Conservation (phyloP, 306 rosid genomes). For the Rosa persica region DNA sequence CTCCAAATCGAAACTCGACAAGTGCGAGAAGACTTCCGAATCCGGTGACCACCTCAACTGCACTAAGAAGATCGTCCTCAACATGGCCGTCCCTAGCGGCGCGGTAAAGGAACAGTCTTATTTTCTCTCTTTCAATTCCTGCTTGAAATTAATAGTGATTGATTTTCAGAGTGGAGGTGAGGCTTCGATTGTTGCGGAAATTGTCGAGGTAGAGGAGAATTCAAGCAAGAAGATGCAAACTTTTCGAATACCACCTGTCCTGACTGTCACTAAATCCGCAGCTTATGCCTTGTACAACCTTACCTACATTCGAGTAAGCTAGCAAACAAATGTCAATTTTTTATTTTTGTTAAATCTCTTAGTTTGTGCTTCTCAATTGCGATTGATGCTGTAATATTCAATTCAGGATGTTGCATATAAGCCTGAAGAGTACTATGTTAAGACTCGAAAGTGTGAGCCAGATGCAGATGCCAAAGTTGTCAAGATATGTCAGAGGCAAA, state of each 20-base stretch:
- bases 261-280: conserved; percentile 72
- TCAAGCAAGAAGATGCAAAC: conserved; percentile 80
- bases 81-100: conserved; percentile 90
- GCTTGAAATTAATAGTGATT: not conserved
- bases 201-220: conserved; percentile 90
- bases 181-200: conserved; percentile 81
- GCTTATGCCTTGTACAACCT: conserved; percentile 78
- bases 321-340: too few species aligned
- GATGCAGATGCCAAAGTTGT: conserved; percentile 75
- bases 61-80: conserved; percentile 72
- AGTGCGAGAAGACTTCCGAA: conserved; percentile 73
- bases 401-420: conserved; percentile 80
- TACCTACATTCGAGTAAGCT: conserved; percentile 69
- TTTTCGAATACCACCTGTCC: conserved; percentile 62
- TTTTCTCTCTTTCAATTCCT: not conserved
- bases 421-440: conserved; percentile 70
- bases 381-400: not conserved
- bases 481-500: conserved; percentile 80
- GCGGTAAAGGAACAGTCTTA: conserved; percentile 39
- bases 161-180: conserved; percentile 74
- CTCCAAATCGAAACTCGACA: conserved; percentile 87
- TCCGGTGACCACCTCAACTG: conserved; percentile 68
- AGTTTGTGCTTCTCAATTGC: not conserved
- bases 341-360: not conserved
- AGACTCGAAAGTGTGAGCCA: conserved; percentile 80